A percentile compares a stretch with the other conserved stretches of the same genome.
Evolutionary conservation across 2,329 filamentous ascomycete genomes (phyloP).

Genomic region (Fusarium haematococcum): DNA sequence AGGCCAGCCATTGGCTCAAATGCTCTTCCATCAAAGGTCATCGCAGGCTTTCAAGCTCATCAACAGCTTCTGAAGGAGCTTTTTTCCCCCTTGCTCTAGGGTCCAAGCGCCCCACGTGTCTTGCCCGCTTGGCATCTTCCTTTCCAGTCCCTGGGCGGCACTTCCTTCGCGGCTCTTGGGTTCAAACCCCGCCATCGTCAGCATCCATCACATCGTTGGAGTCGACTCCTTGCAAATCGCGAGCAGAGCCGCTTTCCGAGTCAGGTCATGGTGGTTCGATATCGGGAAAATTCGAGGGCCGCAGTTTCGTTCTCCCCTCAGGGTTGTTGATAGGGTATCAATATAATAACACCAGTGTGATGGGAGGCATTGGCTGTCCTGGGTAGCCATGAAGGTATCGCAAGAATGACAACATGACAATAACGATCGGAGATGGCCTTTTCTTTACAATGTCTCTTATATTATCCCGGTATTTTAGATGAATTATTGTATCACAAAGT

Average conservation of each 20-base stretch:
- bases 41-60: not conserved
- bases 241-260: constrained; percentile 21
- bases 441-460: not conserved
- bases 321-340: not conserved
- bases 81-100: constrained; percentile 20
- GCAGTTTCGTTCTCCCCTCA: not conserved
- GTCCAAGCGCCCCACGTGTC: constrained; percentile 36
- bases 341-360: not conserved
- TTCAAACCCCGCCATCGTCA: constrained; percentile 21
- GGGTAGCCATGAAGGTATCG: not conserved
- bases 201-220: constrained; percentile 3
- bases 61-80: not conserved
- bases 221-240: constrained; percentile 2
- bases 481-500: not conserved
- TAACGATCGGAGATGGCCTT: not conserved
- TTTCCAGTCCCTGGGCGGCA: not conserved
- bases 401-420: not conserved
- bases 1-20: not conserved
- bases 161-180: constrained; percentile 26
- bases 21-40: not conserved
- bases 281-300: not conserved
- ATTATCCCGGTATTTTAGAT: not conserved
- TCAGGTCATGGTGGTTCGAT: constrained; percentile 44
- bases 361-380: not conserved
- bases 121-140: constrained; percentile 12